A percentile compares a stretch with the other conserved stretches of the same genome.
Evolutionary conservation across 1,284 basidiomycete species (phyloP).

Genomic region (Papiliotrema terrestris): DNA sequence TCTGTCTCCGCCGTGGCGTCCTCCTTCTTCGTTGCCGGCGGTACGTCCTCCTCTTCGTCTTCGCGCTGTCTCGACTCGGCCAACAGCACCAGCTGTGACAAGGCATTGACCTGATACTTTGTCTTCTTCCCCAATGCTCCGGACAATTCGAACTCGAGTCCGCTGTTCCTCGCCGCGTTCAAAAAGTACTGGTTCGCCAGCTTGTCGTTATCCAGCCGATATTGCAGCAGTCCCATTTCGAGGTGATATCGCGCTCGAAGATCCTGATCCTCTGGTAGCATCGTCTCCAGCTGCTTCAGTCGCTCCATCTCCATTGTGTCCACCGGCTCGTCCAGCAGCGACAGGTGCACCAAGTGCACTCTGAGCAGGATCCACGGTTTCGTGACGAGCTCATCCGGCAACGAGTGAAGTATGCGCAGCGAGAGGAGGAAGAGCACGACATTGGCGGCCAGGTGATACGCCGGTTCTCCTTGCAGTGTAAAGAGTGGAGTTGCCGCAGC

Average conservation of each 20-base stretch:
- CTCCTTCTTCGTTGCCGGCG: constrained; percentile 3
- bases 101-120: constrained; percentile 82
- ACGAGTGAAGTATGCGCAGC: constrained; percentile 62
- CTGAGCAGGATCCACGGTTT: constrained; percentile 77
- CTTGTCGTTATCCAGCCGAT: constrained; percentile 67
- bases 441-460: constrained; percentile 79
- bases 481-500: constrained; percentile 67
- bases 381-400: constrained; percentile 52
- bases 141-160: constrained; percentile 84
- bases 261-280: constrained; percentile 49
- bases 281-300: constrained; percentile 54
- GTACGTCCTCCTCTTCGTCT: constrained; percentile 25
- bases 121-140: constrained; percentile 92
- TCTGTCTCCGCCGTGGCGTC: constrained; percentile 1
- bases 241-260: constrained; percentile 68
- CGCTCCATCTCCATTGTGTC: constrained; percentile 54
- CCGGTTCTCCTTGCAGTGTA: constrained; percentile 85
- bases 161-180: constrained; percentile 69
- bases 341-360: constrained; percentile 68
- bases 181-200: constrained; percentile 75
- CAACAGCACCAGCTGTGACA: constrained; percentile 89
- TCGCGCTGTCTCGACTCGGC: constrained; percentile 70
- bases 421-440: constrained; percentile 75
- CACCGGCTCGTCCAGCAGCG: constrained; percentile 81
- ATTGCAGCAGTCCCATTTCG: constrained; percentile 76